Evolutionary conservation across 2,329 filamentous ascomycete species (phyloP), one percentile per base, ranked within the genome.

Genomic region (Polytolypa hystricis): DNA sequence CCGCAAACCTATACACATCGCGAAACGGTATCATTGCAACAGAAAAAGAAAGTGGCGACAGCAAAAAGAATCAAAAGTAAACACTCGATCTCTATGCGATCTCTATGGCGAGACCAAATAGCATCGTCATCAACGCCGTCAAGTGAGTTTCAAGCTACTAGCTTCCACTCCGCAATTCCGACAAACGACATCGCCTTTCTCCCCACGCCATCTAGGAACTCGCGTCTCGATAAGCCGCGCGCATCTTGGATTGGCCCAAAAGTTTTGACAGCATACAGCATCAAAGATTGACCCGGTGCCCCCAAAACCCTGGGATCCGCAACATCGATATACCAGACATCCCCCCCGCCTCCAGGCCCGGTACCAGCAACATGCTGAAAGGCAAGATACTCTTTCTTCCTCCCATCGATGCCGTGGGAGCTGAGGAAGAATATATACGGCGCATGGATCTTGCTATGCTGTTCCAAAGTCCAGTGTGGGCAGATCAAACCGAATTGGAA

Each of bases 401-500:
- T 64, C 0, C 82, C 83, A 47, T 85, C 77, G 3, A 70, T 48
- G 0, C 77, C 81, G 17, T 78, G 67, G 18, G 84, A 70, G 38
- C 70, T 70, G 12, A 94, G 62, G 11, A 91, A 61, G 50, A 89
- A 76, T 30, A 86, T 63, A 39, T 78, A 82, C 30, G 76, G 70
- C 41, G 71, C 73, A 1, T 79, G 80, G 37, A 66, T 60, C 1
- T 81, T 82, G 44, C 82, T 70, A 42, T 70, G 71, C 10, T 48
- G 43, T 45, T 79, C 71, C n/a, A 79, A 67, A 29, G 77, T 77
- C 84, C 84, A 94, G 56, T 96, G 89, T 50, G 77, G 73, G 55
- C 89, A 96, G 8, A 80, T 52, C 40, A 82, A 81, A 36, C 73
- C 74, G 53, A 93, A 87, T 50, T 84, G 80, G 61, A 96, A 94